A percentile compares a stretch with the other conserved stretches of the same genome.
These are phyloP conservation scores for Apocynum venetum DNA, from an alignment of 257 asterid genomes.

Conservation along the genomic window DNA sequence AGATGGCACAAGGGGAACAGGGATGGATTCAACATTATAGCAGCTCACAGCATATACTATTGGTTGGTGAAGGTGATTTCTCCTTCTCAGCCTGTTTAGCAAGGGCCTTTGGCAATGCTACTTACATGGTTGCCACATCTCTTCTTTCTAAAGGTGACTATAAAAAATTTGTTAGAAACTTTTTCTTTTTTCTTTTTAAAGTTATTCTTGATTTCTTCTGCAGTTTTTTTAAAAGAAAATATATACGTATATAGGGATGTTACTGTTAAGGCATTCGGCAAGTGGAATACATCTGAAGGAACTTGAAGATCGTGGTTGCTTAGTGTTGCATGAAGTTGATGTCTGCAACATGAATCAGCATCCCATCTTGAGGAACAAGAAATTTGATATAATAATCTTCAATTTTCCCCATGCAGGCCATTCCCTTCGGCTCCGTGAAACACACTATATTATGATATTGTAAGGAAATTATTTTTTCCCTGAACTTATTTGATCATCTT, in stretches of 20 bases:
- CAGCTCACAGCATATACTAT: slow-evolving; percentile 30
- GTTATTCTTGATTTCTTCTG: too few species aligned
- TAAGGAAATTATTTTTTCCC: background rate
- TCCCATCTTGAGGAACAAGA: background rate
- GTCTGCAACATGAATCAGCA: slow-evolving; percentile 9
- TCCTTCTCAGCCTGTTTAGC: slow-evolving; percentile 42
- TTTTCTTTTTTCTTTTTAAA: too few species aligned
- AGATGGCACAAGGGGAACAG: too few species aligned
- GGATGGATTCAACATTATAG: slow-evolving; percentile 39
- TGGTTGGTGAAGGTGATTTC: slow-evolving; percentile 59
- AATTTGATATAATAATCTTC: slow-evolving; percentile 19
- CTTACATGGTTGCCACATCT: slow-evolving; percentile 30
- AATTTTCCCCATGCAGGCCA: slow-evolving; percentile 26
- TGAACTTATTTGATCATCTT: too few species aligned
- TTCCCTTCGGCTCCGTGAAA: background rate
- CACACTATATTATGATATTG: too few species aligned
- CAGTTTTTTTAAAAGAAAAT: too few species aligned
- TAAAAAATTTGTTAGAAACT: too few species aligned
- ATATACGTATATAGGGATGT: background rate
- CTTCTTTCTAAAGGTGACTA: slow-evolving; percentile 10
- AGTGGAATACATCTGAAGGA: slow-evolving; percentile 2
- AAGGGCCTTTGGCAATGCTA: slow-evolving; percentile 31
- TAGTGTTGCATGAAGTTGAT: slow-evolving; percentile 17
- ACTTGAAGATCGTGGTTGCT: background rate
- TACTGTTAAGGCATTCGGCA: background rate